Evolutionary conservation across 2,329 filamentous ascomycete species (phyloP).

Genomic region (Aspergillus sclerotialis): DNA sequence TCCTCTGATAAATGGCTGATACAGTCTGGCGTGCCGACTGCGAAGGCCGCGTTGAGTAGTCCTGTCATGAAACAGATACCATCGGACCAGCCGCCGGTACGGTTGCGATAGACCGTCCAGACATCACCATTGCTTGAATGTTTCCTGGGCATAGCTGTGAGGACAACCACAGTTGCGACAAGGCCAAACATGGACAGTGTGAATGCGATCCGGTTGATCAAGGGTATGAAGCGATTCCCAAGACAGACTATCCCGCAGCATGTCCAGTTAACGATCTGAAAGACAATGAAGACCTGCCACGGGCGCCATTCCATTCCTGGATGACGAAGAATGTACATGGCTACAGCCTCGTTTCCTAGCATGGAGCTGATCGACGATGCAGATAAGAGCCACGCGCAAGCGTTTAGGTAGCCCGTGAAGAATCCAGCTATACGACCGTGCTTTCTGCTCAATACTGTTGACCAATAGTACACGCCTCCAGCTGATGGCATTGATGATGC

Average conservation of each 20-base stretch:
- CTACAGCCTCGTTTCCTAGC: conserved; percentile 24
- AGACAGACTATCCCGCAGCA: conserved; percentile 45
- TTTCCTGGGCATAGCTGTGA: conserved; percentile 41
- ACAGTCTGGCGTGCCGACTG: conserved; percentile 59
- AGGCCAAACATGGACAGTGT: conserved; percentile 45
- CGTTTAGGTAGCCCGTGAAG: conserved; percentile 31
- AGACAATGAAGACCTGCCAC: conserved; percentile 27
- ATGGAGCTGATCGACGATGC: conserved; percentile 25
- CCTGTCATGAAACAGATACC: conserved; percentile 47
- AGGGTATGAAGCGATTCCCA: conserved; percentile 41
- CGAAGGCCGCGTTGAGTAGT: conserved; percentile 59
- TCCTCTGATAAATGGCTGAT: conserved; percentile 58
- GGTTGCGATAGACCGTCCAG: conserved; percentile 23
- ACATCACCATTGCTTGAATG: conserved; percentile 19
- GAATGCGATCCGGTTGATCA: conserved; percentile 49
- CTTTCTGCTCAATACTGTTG: conserved; percentile 44
- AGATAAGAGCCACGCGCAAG: conserved; percentile 25
- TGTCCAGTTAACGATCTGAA: conserved; percentile 46
- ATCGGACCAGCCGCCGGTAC: conserved; percentile 24
- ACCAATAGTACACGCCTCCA: conserved; percentile 51
- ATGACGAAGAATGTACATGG: conserved; percentile 23
- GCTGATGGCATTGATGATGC: conserved; percentile 52
- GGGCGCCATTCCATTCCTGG: conserved; percentile 15
- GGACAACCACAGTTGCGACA: conserved; percentile 42
- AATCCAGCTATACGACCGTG: conserved; percentile 41